Base-by-base conservation (phyloP, 805 yeast species). In the Kurtzmaniella cleridarum region DNA sequence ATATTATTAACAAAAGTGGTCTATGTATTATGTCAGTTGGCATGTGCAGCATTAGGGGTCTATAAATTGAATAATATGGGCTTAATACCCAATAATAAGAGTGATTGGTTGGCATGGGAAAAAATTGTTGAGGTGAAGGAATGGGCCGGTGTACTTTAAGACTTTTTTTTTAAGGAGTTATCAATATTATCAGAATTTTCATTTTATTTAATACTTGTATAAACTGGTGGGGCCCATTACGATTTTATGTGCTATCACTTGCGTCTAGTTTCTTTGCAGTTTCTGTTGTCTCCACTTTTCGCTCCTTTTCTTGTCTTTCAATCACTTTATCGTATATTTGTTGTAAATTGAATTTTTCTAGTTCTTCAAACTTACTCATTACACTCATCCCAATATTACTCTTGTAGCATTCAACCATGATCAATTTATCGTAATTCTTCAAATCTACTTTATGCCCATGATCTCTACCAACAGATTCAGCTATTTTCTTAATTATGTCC, bases 21-120 rank as follows among this genome's bases (percentile, higher is more conserved):
- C 11, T 59, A 47, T 41, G 59, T 68, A 18, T 13, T 63, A 17
- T 72, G 75, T 41, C 76, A 74, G 41, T 34, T 79, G 32, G 72
- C 75, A 3, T 73, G 81, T 37, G 66, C 90, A 63, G 75, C 69
- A 3, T 77, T 88, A 28, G 98, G 97, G 2, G 53, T 89, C 13
- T 89, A 87, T 79, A 93, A 93, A 59, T 64, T 93, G 42, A 79
- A 84, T 49, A 67, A 73, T 16, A 86, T 91, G 96, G 98, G 97
- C 0, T 66, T 91, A 47, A 79, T 91, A 42, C 98, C 98, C 16
- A 86, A 84, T 50, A 82, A 79, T 28, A 73, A 73, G 34, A 82
- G 95, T 47, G 98, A 91, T 56, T 93, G 98, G 98, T 64, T 91
- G 13, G 79, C 88, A 5, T 90, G 95, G 90, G 95, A 89, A 54